Percentiles rank a stretch among this genome's conserved stretches.
Evolutionary conservation across 345 rosid genomes (phyloP).

Genomic region (Rhizophora apiculata): DNA sequence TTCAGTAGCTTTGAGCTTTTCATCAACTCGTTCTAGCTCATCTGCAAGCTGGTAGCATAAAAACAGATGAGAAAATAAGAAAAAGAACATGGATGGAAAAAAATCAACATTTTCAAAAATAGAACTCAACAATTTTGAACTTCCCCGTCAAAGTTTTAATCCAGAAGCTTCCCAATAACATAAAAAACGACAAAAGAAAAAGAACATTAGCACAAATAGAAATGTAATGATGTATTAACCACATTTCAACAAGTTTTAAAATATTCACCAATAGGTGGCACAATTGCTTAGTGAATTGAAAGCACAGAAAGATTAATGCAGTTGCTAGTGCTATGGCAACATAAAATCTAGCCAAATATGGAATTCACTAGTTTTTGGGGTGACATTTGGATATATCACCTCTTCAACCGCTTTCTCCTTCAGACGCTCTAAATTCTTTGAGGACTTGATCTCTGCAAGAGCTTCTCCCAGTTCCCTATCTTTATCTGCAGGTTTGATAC

Average conservation of each 20-base stretch:
- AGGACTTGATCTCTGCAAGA: conserved; percentile 39
- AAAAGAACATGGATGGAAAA: neutral
- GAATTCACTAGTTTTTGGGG: neutral
- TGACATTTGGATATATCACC: conserved; percentile 21
- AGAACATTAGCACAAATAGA: neutral
- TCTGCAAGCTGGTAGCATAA: conserved; percentile 33
- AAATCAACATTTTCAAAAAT: neutral
- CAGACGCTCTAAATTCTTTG: conserved; percentile 39
- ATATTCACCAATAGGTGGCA: neutral
- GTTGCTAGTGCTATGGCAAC: neutral
- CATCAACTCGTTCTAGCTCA: conserved; percentile 40
- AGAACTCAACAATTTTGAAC: neutral
- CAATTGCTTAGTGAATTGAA: too few species aligned
- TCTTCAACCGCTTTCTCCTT: conserved; percentile 51
- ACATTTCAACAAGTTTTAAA: neutral
- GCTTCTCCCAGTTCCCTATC: conserved; percentile 49
- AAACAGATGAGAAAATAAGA: neutral
- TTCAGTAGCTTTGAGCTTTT: conserved; percentile 42
- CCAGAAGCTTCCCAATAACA: neutral
- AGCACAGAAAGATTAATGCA: conserved; percentile 1
- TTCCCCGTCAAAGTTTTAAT: neutral
- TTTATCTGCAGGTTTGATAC: conserved; percentile 29
- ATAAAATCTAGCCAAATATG: neutral
- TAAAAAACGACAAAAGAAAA: neutral
- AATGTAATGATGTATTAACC: neutral